Evolutionary conservation across 768 basidiomycete genomes (phyloP).

Genomic region (Lactarius hatsudake): DNA sequence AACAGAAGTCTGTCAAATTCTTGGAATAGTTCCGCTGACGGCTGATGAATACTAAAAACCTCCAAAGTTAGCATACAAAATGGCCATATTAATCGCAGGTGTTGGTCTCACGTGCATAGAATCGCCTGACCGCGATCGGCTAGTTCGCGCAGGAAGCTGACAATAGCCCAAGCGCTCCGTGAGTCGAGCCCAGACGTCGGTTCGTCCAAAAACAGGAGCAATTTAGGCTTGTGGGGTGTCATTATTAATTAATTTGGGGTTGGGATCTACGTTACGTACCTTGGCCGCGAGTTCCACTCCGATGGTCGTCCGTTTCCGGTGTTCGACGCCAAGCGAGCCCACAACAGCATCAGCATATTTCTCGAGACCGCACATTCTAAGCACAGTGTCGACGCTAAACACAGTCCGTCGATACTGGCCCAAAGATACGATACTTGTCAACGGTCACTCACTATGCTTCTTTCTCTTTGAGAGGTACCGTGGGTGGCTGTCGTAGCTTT

Average conservation of each 20-base stretch:
- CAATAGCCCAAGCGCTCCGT: conserved; percentile 82
- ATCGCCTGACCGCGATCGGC: conserved; percentile 85
- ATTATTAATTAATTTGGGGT: not conserved
- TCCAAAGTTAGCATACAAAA: not conserved
- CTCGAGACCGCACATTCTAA: conserved; percentile 63
- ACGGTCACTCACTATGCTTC: conserved; percentile 63
- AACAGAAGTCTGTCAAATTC: conserved; percentile 78
- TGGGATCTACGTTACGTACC: conserved; percentile 20
- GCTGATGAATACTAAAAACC: conserved; percentile 46
- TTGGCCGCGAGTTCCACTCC: conserved; percentile 87
- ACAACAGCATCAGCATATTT: conserved; percentile 66
- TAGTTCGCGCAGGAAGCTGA: conserved; percentile 69
- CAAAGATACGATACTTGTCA: not conserved
- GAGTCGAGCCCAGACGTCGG: conserved; percentile 86
- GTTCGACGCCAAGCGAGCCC: conserved; percentile 64
- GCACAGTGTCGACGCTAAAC: conserved; percentile 51
- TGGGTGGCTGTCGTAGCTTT: conserved; percentile 67
- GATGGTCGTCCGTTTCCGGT: conserved; percentile 80
- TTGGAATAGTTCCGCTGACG: conserved; percentile 83
- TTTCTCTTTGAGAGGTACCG: conserved; percentile 68
- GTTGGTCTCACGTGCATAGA: conserved; percentile 66
- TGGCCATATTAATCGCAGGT: not conserved
- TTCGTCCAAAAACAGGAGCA: conserved; percentile 85
- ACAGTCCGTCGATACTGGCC: not conserved
- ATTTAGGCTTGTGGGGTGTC: conserved; percentile 49